Conservation (phyloP, 2,329 filamentous ascomycete genomes). For the Sporothrix mexicana region DNA sequence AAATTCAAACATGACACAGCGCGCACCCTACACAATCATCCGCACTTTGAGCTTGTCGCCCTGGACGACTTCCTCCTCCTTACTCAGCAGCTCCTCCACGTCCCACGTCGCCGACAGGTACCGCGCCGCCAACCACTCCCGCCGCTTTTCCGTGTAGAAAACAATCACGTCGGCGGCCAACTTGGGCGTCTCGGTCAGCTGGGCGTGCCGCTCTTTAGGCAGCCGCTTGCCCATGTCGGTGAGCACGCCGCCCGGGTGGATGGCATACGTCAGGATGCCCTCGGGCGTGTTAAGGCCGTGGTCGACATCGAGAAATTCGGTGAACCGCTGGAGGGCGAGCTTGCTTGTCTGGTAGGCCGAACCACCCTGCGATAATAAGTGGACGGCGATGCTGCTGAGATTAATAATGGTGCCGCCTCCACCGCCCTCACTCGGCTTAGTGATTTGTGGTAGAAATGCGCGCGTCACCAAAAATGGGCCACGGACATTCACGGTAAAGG, state of each 20-base stretch:
- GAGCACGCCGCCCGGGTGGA: slow-evolving; percentile 55
- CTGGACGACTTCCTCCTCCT: slow-evolving; percentile 38
- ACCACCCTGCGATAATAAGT: slow-evolving; percentile 43
- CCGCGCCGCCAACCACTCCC: slow-evolving; percentile 39
- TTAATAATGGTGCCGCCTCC: slow-evolving; percentile 53
- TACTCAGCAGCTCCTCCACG: slow-evolving; percentile 39
- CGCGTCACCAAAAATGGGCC: slow-evolving; percentile 53
- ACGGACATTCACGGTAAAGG: slow-evolving; percentile 58
- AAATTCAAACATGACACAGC: neutral
- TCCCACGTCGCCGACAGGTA: slow-evolving; percentile 40
- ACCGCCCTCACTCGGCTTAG: slow-evolving; percentile 41
- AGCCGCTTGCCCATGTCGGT: slow-evolving; percentile 51
- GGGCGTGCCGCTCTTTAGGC: slow-evolving; percentile 40
- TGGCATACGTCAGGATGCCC: slow-evolving; percentile 49
- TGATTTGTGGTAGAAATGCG: slow-evolving; percentile 56
- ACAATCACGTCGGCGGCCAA: slow-evolving; percentile 40
- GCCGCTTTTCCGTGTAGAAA: slow-evolving; percentile 36
- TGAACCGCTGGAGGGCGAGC: slow-evolving; percentile 51
- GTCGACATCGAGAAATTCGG: slow-evolving; percentile 52
- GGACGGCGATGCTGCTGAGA: slow-evolving; percentile 49
- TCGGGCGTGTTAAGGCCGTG: slow-evolving; percentile 45
- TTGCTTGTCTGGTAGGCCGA: slow-evolving; percentile 56
- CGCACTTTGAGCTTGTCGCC: slow-evolving; percentile 38
- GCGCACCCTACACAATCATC: slow-evolving; percentile 33
- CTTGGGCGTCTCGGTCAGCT: slow-evolving; percentile 38